Percentiles rank a stretch among this genome's conserved stretches.
Conservation (phyloP, 305 asterid species). For the Ilex paraguariensis region DNA sequence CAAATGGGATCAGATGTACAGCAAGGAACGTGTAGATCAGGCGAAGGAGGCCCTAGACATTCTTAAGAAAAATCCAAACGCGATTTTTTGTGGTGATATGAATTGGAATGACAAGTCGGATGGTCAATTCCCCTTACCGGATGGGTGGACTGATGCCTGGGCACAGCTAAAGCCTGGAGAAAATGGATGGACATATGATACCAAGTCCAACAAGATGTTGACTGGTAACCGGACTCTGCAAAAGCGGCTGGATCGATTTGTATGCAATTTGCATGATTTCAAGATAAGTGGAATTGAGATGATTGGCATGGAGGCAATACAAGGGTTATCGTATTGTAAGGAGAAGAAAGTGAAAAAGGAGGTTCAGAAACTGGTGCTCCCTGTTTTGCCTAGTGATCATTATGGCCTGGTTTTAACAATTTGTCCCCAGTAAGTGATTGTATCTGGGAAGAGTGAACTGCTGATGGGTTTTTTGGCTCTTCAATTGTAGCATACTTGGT, state of each 20-base stretch:
- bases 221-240: slow-evolving; percentile 60
- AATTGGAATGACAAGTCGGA: slow-evolving; percentile 91
- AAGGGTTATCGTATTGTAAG: slow-evolving; percentile 49
- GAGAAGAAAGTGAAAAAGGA: slow-evolving; percentile 67
- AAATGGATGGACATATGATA: slow-evolving; percentile 84
- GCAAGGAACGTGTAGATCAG: slow-evolving; percentile 82
- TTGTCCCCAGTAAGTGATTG: slow-evolving; percentile 12
- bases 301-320: slow-evolving; percentile 80
- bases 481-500: neutral
- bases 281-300: slow-evolving; percentile 47
- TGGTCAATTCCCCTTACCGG: slow-evolving; percentile 66
- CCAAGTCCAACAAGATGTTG: slow-evolving; percentile 89
- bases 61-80: slow-evolving; percentile 55
- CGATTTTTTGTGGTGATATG: slow-evolving; percentile 89
- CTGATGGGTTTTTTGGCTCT: neutral
- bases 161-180: slow-evolving; percentile 59
- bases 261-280: slow-evolving; percentile 67
- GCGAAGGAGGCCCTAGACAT: slow-evolving; percentile 69
- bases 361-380: slow-evolving; percentile 58
- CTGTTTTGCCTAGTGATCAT: slow-evolving; percentile 94
- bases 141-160: slow-evolving; percentile 94
- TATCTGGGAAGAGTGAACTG: neutral
- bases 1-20: slow-evolving; percentile 87
- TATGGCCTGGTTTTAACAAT: slow-evolving; percentile 82
- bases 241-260: slow-evolving; percentile 70